Evolutionary conservation across 768 basidiomycete species (phyloP).

Genomic region (Suillus cothurnatus): DNA sequence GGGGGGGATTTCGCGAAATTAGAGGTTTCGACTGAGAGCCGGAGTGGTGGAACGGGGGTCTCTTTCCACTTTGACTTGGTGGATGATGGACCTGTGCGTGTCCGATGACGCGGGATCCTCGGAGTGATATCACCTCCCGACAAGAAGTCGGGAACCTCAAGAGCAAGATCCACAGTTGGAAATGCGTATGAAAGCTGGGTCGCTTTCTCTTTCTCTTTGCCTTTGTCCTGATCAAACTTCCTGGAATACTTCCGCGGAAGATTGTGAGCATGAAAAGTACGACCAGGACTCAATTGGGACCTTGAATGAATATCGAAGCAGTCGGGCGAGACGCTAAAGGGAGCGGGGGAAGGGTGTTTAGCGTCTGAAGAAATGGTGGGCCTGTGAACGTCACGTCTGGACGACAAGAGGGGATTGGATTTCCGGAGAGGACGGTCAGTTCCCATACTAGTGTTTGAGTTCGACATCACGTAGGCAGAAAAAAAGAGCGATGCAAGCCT

Average conservation of each 20-base stretch:
- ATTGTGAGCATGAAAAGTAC: slow-evolving; percentile 17
- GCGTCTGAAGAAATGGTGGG: slow-evolving; percentile 18
- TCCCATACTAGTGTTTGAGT: slow-evolving; percentile 15
- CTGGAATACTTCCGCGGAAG: slow-evolving; percentile 27
- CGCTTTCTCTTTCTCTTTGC: slow-evolving; percentile 29
- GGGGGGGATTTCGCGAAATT: slow-evolving; percentile 74
- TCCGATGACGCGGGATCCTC: slow-evolving; percentile 50
- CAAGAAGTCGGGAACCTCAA: slow-evolving; percentile 28
- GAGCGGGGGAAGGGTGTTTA: slow-evolving; percentile 17
- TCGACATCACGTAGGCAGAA: slow-evolving; percentile 21
- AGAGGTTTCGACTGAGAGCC: slow-evolving; percentile 65
- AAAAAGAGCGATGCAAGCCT: neutral
- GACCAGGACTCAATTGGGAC: slow-evolving; percentile 40
- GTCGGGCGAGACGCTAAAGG: slow-evolving; percentile 27
- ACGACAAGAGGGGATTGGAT: slow-evolving; percentile 59
- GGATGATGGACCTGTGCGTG: slow-evolving; percentile 59
- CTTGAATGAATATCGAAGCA: slow-evolving; percentile 52
- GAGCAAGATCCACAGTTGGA: slow-evolving; percentile 28
- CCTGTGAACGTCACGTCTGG: slow-evolving; percentile 50
- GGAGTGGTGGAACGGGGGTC: slow-evolving; percentile 50
- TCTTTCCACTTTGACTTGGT: slow-evolving; percentile 44
- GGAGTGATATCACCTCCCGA: slow-evolving; percentile 35
- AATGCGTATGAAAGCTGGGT: slow-evolving; percentile 24
- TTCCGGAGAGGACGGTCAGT: slow-evolving; percentile 48
- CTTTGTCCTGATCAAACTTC: slow-evolving; percentile 27